Evolutionary conservation across 768 basidiomycete species (phyloP), one percentile per base, ranked within the genome.

Genomic region (Boletus rubroflammeus): DNA sequence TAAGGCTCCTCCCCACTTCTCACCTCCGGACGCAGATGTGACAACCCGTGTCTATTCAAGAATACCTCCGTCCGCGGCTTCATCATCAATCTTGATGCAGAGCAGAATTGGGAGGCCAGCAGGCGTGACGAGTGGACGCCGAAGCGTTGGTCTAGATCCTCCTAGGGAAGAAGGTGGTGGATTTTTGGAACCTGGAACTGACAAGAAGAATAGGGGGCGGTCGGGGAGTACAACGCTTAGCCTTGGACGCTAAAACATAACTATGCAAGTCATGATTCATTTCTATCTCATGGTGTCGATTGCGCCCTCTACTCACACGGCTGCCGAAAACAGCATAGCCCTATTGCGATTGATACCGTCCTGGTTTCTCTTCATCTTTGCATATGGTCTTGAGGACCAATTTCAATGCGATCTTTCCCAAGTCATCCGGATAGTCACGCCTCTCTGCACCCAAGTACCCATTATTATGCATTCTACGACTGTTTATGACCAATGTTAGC

Each of bases 1-100:
- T 51, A 81, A 76, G 60, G 59, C 68, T 51, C 66, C 78, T 21
- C 77, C 81, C 7, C 67, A 72, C 19, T 57, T 81, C 32, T 80
- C 81, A 8, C 67, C 65, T 31, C 55, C 69, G 25, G 71, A 76
- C 54, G 39, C 76, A 23, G 79, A 79, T 57, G 72, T 81, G 32
- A 81, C 81, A 3, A 64, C 80, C 42, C 78, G 83, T 53, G 63
- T 72, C 2, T 62, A 73, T 29, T 72, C 75, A 9, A 76, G 75
- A 60, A 64, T 73, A 54, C 73, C 78, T 14, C 63, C 75, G 6
- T 73, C 77, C 28, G 48, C 65, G 6, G 55, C 60, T n/a, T 67
- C 68, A 19, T 49, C 73, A n/a, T 72, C 67, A 6, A 19, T 62
- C 44, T 58, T 73, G 39, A 66, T 49, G 60, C 81, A 51, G 67